Percentiles rank a stretch among this genome's conserved stretches.
Evolutionary conservation across 257 asterid genomes (phyloP).

Genomic region (Hygrophila difformis): DNA sequence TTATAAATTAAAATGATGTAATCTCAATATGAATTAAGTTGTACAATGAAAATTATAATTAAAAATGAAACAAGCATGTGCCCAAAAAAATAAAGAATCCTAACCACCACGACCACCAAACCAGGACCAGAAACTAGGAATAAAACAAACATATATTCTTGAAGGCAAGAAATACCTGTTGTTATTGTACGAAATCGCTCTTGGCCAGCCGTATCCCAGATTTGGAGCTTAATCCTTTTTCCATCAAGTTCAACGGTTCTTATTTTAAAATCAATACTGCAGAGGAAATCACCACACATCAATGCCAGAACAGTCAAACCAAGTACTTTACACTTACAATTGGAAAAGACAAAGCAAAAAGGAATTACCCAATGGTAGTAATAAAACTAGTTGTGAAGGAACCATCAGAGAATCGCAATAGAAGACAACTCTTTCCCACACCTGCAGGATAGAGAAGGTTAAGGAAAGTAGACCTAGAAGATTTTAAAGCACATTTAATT

Average conservation of each 20-base stretch:
- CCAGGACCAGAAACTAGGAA: too few species aligned
- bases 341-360: constrained; percentile 2
- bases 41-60: too few species aligned
- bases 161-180: constrained; percentile 30
- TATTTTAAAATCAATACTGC: constrained; percentile 55
- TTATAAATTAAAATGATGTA: too few species aligned
- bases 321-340: constrained; percentile 10
- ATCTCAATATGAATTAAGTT: too few species aligned
- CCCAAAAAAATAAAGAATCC: too few species aligned
- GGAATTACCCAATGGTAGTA: constrained; percentile 43
- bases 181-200: constrained; percentile 56
- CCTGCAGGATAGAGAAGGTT: constrained; percentile 23
- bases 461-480: too few species aligned
- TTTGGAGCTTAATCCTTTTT: constrained; percentile 55
- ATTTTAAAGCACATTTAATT: too few species aligned
- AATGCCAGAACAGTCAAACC: constrained; percentile 16
- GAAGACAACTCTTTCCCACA: constrained; percentile 89
- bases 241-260: constrained; percentile 56
- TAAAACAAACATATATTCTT: too few species aligned
- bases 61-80: too few species aligned
- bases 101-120: not conserved
- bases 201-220: constrained; percentile 70
- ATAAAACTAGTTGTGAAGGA: constrained; percentile 79
- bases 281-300: constrained; percentile 15
- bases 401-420: too few species aligned